Evolutionary conservation across 1,284 basidiomycete species (phyloP), one percentile per base, ranked within the genome.

Genomic region (Sphaerobolus stellatus): DNA sequence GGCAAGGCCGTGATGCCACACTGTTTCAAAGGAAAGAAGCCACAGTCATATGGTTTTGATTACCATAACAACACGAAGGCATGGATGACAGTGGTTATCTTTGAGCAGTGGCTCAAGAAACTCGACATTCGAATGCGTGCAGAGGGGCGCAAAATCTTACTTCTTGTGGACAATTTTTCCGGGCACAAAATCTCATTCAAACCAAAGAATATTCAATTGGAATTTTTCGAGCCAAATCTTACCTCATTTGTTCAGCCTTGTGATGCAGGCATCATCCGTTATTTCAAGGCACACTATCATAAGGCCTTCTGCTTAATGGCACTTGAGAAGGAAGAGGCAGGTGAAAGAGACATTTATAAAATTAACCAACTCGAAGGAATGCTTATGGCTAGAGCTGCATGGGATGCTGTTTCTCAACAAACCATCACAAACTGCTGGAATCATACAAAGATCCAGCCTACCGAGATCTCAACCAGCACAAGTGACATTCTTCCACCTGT

Each of bases 371-470:
- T 73, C 6, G 60, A 68, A 43, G 69, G 59, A 5, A 71, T 75
- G 65, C 52, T 51, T 5, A 61, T 75, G 55, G 63, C 62, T 3
- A 45, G 58, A 16, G 54, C 56, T n/a, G 68, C 70, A 22, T 75
- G 72, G 72, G 11, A 57, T 5, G 47, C 56, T 5, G 62, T 74
- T 29, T 56, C 56, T 8, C 25, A 48, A 9, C 38, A 50, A 8
- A 74, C 68, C 24, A 69, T 74, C 48, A 9, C 31, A 27, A 64
- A 72, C 57, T 73, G 71, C 59, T 73, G 70, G 71, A 48, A 56
- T 20, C 68, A 72, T 48, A 64, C 62, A n/a, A 36, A 52, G 16
- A 70, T 69, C 34, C 43, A 33, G 16, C n/a, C n/a, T n/a, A n/a
- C n/a, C 45, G 18, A 14, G 29, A 48, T 27, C 43, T 56, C 1